These are phyloP conservation scores for Tylopilus intermedius DNA, from an alignment of 768 basidiomycete genomes.

Conservation along the genomic window DNA sequence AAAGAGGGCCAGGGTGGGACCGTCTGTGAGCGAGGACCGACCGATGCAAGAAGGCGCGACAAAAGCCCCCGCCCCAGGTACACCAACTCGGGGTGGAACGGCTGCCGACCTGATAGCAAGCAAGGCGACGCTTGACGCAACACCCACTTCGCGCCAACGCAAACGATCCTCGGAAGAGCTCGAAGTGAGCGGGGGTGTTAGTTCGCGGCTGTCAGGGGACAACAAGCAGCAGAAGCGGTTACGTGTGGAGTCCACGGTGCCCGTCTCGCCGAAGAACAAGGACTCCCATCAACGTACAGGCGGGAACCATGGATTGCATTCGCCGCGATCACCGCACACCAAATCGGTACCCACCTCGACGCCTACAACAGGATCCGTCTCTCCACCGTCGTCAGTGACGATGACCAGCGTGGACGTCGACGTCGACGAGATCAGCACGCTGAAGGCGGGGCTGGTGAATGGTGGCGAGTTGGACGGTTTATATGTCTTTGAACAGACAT, in stretches of 20 bases:
- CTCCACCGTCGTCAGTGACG: conserved; percentile 23
- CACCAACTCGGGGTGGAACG: conserved; percentile 1
- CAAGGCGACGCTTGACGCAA: conserved; percentile 4
- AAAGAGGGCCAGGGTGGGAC: conserved; percentile 33
- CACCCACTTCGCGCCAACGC: conserved; percentile 27
- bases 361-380: conserved; percentile 8
- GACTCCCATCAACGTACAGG: not conserved
- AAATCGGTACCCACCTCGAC: conserved; percentile 6
- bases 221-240: conserved; percentile 28
- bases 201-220: conserved; percentile 9
- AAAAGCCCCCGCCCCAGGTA: not conserved
- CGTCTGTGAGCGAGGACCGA: conserved; percentile 7
- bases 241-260: conserved; percentile 19
- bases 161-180: conserved; percentile 52
- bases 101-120: not conserved
- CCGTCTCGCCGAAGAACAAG: conserved; percentile 5
- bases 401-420: conserved; percentile 17
- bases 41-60: not conserved
- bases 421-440: conserved; percentile 13
- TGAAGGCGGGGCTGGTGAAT: conserved; percentile 27
- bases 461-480: conserved; percentile 30
- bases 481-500: conserved; percentile 29
- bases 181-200: conserved; percentile 19
- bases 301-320: not conserved
- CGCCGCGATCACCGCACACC: conserved; percentile 10